phyloP scores from a whole-genome alignment of 2,329 filamentous ascomycete species.

The Blastomyces gilchristii region DNA sequence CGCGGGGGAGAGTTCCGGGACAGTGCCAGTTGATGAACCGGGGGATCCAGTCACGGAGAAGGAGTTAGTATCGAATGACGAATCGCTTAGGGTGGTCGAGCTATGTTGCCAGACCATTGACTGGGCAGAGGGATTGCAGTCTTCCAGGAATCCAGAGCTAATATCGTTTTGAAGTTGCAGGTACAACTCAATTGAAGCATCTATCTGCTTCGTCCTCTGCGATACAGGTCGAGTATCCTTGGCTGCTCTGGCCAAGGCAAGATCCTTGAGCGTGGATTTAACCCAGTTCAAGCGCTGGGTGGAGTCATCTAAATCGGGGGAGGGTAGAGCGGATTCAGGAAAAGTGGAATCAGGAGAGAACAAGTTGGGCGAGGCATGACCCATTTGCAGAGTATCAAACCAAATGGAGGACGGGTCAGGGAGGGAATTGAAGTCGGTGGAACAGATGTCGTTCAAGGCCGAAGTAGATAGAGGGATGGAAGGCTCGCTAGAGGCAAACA shows the following conservation, averaged over 20 bases:
- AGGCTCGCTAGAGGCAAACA: neutral
- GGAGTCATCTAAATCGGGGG: constrained; percentile 7
- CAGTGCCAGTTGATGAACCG: constrained; percentile 17
- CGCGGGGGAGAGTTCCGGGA: constrained; percentile 11
- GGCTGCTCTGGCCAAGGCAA: constrained; percentile 32
- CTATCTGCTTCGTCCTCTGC: constrained; percentile 33
- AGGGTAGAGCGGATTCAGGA: neutral
- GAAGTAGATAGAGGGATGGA: neutral
- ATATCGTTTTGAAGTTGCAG: constrained; percentile 29
- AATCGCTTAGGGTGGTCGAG: constrained; percentile 9
- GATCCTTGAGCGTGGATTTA: constrained; percentile 19
- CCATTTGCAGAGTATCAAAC: neutral
- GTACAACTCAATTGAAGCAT: constrained; percentile 34
- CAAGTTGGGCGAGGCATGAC: neutral
- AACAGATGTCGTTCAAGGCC: neutral
- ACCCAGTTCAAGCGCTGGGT: constrained; percentile 12
- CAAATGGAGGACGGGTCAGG: neutral
- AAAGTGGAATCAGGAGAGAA: neutral
- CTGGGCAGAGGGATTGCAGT: neutral
- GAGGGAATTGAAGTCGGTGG: neutral
- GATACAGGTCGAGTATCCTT: constrained; percentile 27
- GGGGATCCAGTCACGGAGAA: constrained; percentile 22
- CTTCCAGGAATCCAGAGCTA: constrained; percentile 1
- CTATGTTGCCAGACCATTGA: constrained; percentile 10
- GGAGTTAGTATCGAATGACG: constrained; percentile 14